Base-by-base conservation (phyloP, 148 eudicot species). In the Camellia granthamiana region DNA sequence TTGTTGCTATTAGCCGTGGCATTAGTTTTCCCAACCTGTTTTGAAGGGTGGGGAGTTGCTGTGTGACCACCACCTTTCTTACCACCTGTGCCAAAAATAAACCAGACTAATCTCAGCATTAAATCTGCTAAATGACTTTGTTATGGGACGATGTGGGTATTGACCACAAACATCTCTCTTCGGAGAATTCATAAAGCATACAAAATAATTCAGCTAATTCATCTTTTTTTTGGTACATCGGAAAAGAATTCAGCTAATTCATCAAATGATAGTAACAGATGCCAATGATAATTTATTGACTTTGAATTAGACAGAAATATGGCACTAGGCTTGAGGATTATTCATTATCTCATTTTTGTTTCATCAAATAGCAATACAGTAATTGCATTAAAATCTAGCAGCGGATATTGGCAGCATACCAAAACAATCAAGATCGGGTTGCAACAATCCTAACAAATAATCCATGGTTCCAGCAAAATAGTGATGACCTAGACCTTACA, bases 21-120 rank as follows among this genome's bases (percentile, higher is more conserved):
- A 19, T 88, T 80, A 63, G 81, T 74, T 82, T 89, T 89, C n/a
- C 86, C 90, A 16, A 78, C 81, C 56, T 85, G 84, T 84, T 90
- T 90, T n/a, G 79, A 54, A 11, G 90, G 91, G 65, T 88, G 81
- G 46, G 91, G 93, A 69, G 93, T 88, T 41, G 82, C 88, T 1
- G 85, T 81, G 23, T 85, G 89, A 69, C 77, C 84, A 67, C 68
- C 85, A 54, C 84, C 86, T 76, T 90, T 90, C 90, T 90, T 90
- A 42, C 89, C 86, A 81, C 74, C 82, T 80, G 72, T 9, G 12
- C 4, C 46, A 18, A 15, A 7, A 44, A 43, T 8, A 16, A 19
- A 43, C 4, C 42, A 44, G 47, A 43, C 44, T 18, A 30, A 18
- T 43, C 16, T 76, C 47, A 60, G 38, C 43, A 60, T 14, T 38